Evolutionary conservation across 1,284 basidiomycete species (phyloP).

Genomic region (Chalciporus sp.): DNA sequence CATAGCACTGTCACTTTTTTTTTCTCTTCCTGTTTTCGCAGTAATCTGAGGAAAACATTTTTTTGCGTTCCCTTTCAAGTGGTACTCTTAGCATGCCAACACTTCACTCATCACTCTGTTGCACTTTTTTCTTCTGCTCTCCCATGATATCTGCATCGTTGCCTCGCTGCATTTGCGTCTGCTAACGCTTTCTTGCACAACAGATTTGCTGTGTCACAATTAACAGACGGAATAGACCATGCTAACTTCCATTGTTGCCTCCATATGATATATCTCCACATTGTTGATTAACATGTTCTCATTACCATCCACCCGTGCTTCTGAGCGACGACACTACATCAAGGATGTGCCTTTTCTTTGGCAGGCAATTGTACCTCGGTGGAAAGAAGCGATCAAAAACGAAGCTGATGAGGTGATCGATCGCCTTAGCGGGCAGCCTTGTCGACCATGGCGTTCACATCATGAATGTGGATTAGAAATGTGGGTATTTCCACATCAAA

Average conservation of each 20-base stretch:
- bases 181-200: conserved; percentile 16
- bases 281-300: background rate
- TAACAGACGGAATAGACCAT: conserved; percentile 8
- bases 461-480: background rate
- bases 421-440: background rate
- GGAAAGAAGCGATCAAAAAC: background rate
- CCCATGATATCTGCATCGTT: conserved; percentile 21
- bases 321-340: background rate
- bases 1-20: conserved; percentile 23
- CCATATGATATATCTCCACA: conserved; percentile 26
- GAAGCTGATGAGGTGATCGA: background rate
- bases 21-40: conserved; percentile 17
- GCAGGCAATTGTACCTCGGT: background rate
- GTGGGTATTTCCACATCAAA: background rate
- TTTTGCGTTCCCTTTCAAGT: conserved; percentile 22
- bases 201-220: conserved; percentile 6
- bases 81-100: conserved; percentile 25
- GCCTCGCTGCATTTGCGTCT: conserved; percentile 6
- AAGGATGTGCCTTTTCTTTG: background rate
- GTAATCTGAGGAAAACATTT: conserved; percentile 18
- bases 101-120: conserved; percentile 13
- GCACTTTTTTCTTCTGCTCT: conserved; percentile 9
- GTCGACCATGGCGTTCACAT: background rate
- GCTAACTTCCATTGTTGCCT: conserved; percentile 16
- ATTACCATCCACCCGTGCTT: background rate